Evolutionary conservation across 495 filamentous ascomycete genomes (phyloP), one percentile per base, ranked within the genome.

Genomic region (Tuber umbilicatum): DNA sequence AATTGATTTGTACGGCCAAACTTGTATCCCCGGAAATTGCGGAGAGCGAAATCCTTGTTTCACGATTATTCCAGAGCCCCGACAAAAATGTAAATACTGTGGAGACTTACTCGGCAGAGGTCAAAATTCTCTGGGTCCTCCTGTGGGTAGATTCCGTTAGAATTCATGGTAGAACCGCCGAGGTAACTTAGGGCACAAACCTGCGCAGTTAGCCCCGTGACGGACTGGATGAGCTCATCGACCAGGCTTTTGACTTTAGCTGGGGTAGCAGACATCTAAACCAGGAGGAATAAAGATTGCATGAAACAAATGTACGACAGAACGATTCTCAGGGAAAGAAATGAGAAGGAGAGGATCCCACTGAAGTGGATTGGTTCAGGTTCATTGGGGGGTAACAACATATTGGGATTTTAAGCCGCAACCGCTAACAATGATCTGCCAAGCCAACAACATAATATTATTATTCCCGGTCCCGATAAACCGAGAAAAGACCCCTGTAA

Each of bases 1-100:
- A 97, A 99, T 79, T 96, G 94, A 84, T 97, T 95, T 0, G 90
- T 93, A 45, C 93, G 89, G 35, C 85, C 85, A 85, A 91, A 91
- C 47, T 84, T 86, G 71, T 91, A 86, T 47, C 89, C 84, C 72
- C 87, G 86, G 50, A 94, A 82, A 55, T 82, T 86, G 21, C 86
- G 87, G 45, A 89, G 81, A 1, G 86, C 84, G n/a, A 86, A 85
- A 27, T 91, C 85, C 80, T 87, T 82, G 82, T n/a, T 85, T 43
- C 19, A 73, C 73, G 16, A 79, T 78, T 75, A 84, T 82, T 41
- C 79, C 76, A 70, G 82, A 82, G 72, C 80, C 81, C 74, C 82
- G 83, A 31, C 83, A 74, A 19, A n/a, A 73, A 42, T 80, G 79
- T 37, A 81, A 82, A 73, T 72, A 81, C 35, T 75, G 68, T 42